Percentiles rank a stretch among this genome's conserved stretches.
phyloP scores from a whole-genome alignment of 257 asterid species.

The Solanum paucissectum region DNA sequence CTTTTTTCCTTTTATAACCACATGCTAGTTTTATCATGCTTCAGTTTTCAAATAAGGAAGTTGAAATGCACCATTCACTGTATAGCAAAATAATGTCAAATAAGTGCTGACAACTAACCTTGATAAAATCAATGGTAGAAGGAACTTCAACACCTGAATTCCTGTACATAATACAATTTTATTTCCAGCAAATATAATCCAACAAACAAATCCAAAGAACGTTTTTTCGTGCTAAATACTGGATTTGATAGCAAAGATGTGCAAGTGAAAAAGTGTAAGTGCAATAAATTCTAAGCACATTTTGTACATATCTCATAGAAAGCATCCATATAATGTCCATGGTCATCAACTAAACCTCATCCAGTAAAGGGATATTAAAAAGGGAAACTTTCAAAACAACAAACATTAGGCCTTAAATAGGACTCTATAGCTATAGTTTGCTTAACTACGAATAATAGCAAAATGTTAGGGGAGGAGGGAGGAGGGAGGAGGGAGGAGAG shows the following conservation, averaged over 20 bases:
- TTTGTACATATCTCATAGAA: not conserved
- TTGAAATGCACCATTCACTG: not conserved
- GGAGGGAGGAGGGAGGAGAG: too few relatives aligned
- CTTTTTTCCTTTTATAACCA: not conserved
- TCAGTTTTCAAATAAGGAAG: not conserved
- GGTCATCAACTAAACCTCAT: not conserved
- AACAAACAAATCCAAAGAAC: not conserved
- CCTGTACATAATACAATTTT: conserved; percentile 35
- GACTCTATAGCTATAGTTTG: too few relatives aligned
- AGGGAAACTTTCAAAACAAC: not conserved
- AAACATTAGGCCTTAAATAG: too few relatives aligned
- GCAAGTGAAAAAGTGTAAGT: not conserved
- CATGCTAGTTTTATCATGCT: not conserved
- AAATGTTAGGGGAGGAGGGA: too few relatives aligned
- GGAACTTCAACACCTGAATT: conserved; percentile 46
- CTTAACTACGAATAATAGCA: too few relatives aligned
- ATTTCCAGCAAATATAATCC: not conserved
- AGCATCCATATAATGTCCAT: not conserved
- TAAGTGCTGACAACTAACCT: conserved; percentile 33
- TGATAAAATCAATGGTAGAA: conserved; percentile 33
- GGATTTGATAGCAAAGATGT: not conserved
- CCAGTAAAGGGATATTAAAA: not conserved
- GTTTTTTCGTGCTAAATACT: not conserved
- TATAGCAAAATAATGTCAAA: not conserved
- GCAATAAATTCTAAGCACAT: not conserved